These are phyloP conservation scores for Naganishia friedmannii DNA, from an alignment of 768 basidiomycete genomes.

Conservation along the genomic window DNA sequence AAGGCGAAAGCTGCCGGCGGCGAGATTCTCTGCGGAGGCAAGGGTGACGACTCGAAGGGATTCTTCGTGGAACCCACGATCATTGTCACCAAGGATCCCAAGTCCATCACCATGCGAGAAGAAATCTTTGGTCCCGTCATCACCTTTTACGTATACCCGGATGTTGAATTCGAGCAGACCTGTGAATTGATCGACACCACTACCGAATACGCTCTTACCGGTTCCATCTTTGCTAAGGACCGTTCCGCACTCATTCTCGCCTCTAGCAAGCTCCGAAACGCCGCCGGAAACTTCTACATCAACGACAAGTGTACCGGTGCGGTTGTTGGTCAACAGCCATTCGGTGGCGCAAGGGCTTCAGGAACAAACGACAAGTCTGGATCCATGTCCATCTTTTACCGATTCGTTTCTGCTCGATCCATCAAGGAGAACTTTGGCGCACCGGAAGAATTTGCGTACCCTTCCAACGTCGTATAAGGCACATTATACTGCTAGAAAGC, in stretches of 20 bases:
- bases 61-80: constrained; percentile 93
- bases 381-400: constrained; percentile 69
- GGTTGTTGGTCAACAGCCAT: constrained; percentile 86
- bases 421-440: constrained; percentile 97
- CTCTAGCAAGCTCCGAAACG: constrained; percentile 77
- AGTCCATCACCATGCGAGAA: constrained; percentile 80
- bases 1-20: constrained; percentile 87
- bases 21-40: constrained; percentile 82
- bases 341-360: constrained; percentile 86
- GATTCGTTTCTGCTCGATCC: constrained; percentile 70
- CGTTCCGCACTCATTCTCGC: constrained; percentile 75
- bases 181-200: constrained; percentile 81
- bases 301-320: constrained; percentile 79
- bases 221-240: constrained; percentile 81
- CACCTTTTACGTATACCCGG: constrained; percentile 87
- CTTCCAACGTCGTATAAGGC: constrained; percentile 72
- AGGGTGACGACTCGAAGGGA: constrained; percentile 75
- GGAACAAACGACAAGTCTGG: constrained; percentile 99
- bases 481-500: background rate
- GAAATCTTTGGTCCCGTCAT: constrained; percentile 97
- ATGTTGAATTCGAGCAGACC: constrained; percentile 79
- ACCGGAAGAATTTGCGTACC: constrained; percentile 75
- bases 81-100: constrained; percentile 86
- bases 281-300: constrained; percentile 95
- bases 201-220: constrained; percentile 87